Conservation (phyloP, 2,329 filamentous ascomycete genomes). For the Diplodia corticola region DNA sequence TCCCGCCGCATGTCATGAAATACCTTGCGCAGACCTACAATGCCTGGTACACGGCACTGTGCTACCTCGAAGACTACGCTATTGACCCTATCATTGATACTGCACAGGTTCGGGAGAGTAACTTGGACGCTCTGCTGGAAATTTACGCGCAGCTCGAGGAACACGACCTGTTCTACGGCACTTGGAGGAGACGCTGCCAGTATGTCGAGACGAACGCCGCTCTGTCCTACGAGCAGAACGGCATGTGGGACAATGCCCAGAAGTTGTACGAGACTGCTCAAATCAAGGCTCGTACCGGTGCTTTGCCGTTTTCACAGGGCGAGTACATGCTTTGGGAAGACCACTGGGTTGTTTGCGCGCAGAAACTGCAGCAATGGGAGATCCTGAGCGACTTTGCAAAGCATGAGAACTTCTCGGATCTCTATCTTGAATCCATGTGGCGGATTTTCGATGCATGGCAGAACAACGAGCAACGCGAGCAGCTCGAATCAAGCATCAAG, state of each 20-base stretch:
- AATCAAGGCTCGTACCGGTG: conserved; percentile 92
- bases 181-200: conserved; percentile 90
- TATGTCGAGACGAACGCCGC: conserved; percentile 98
- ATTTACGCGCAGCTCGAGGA: conserved; percentile 89
- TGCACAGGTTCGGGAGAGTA: conserved; percentile 82
- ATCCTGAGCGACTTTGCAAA: conserved; percentile 97
- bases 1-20: conserved; percentile 94
- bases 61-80: conserved; percentile 85
- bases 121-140: conserved; percentile 91
- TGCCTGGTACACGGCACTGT: conserved; percentile 92
- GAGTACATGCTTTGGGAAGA: conserved; percentile 99
- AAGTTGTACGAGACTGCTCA: conserved; percentile 95
- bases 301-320: conserved; percentile 91
- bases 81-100: conserved; percentile 85
- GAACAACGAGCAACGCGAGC: conserved; percentile 79
- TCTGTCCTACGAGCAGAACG: conserved; percentile 96
- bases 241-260: conserved; percentile 99
- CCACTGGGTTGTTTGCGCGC: conserved; percentile 95
- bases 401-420: conserved; percentile 96
- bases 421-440: conserved; percentile 94
- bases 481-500: conserved; percentile 90
- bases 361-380: conserved; percentile 99
- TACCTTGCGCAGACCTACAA: conserved; percentile 93
- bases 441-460: conserved; percentile 95
- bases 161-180: conserved; percentile 96